A percentile compares a stretch with the other conserved stretches of the same genome.
phyloP scores from a whole-genome alignment of 257 asterid genomes.

The Marsdenia floribunda region DNA sequence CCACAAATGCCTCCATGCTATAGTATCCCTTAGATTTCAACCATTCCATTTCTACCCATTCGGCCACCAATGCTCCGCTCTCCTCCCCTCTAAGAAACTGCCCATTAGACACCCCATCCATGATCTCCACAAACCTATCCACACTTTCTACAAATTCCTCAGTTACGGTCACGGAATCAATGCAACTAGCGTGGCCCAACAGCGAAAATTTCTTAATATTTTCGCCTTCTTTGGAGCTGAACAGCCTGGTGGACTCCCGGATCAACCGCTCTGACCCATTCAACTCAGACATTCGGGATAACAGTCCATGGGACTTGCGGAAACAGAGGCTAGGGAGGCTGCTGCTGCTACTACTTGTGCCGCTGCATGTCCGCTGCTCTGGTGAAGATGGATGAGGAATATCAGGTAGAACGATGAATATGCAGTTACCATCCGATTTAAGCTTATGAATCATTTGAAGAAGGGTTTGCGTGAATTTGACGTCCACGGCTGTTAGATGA shows the following conservation, averaged over 20 bases:
- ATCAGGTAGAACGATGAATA: slow-evolving; percentile 76
- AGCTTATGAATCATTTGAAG: slow-evolving; percentile 63
- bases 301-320: slow-evolving; percentile 65
- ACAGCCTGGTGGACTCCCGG: slow-evolving; percentile 51
- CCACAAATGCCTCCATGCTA: slow-evolving; percentile 70
- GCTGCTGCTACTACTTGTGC: slow-evolving; percentile 11
- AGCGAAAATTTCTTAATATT: slow-evolving; percentile 16
- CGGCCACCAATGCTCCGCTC: slow-evolving; percentile 52
- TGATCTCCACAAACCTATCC: slow-evolving; percentile 41
- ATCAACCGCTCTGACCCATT: slow-evolving; percentile 42
- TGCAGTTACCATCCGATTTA: slow-evolving; percentile 44
- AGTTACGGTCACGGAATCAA: slow-evolving; percentile 55
- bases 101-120: slow-evolving; percentile 64
- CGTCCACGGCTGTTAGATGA: slow-evolving; percentile 54
- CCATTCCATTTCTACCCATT: slow-evolving; percentile 94
- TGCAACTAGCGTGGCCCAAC: slow-evolving; percentile 15
- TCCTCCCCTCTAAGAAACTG: slow-evolving; percentile 76
- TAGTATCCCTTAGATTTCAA: slow-evolving; percentile 80
- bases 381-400: slow-evolving; percentile 30
- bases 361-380: slow-evolving; percentile 13
- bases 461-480: slow-evolving; percentile 47
- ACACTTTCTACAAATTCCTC: slow-evolving; percentile 64
- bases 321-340: slow-evolving; percentile 72
- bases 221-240: slow-evolving; percentile 75
- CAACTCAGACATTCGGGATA: slow-evolving; percentile 43